Evolutionary conservation across 148 eudicot genomes (phyloP).

Genomic region (Camellia granthamiana): DNA sequence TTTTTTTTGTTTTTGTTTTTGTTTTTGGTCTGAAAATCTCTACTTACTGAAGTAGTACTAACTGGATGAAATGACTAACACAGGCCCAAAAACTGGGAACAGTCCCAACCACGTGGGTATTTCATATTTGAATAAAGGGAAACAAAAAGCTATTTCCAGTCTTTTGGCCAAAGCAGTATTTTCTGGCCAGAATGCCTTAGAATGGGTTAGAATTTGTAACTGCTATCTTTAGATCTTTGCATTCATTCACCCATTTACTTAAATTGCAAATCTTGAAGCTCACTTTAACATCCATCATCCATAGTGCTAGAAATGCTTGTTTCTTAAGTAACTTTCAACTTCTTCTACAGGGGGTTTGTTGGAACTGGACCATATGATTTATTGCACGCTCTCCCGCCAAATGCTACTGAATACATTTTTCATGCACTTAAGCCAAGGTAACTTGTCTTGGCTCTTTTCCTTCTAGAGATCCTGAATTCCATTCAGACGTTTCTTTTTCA

Average conservation of each 20-base stretch:
- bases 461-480: not conserved
- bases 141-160: not conserved
- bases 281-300: not conserved
- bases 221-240: no score
- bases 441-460: not conserved
- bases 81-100: not conserved
- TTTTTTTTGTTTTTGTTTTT: no score
- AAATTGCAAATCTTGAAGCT: not conserved
- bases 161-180: not conserved
- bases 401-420: slow-evolving; percentile 34
- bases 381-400: slow-evolving; percentile 28
- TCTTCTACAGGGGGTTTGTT: slow-evolving; percentile 20
- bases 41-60: not conserved
- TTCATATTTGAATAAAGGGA: not conserved
- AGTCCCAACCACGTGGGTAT: not conserved
- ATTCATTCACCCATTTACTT: not conserved
- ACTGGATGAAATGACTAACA: not conserved
- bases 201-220: not conserved
- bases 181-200: not conserved
- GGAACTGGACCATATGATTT: slow-evolving; percentile 31
- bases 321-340: not conserved
- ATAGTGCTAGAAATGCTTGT: not conserved
- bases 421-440: slow-evolving; percentile 38
- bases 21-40: no score
- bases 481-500: not conserved